Evolutionary conservation across 495 filamentous ascomycete genomes (phyloP), one percentile per base, ranked within the genome.

Genomic region (Chaetomium fimeti): DNA sequence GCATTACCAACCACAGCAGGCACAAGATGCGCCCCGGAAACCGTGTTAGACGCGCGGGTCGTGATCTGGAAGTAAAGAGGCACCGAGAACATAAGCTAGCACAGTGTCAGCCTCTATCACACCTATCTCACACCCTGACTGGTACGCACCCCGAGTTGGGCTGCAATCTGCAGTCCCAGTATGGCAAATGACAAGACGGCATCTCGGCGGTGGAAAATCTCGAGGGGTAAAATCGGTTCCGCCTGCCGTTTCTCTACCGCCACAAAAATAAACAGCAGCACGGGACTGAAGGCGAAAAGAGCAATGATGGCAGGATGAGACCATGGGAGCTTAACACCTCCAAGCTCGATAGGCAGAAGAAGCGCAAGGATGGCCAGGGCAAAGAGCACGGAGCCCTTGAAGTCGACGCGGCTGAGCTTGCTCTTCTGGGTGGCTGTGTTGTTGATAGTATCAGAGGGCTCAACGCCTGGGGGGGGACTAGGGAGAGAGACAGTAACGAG

Each of bases 21-120:
- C 42, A 89, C 74, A 0, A 91, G 76, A 68, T 89, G 85, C 0
- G 78, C 78, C 1, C 88, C 88, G 0, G 87, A 82, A 0, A 74
- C 69, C 1, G 86, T 84, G 58, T 82, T 81, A 11, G 84, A 85
- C 6, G 79, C 79, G 0, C 77, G 70, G 5, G 76, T 66, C 0
- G 86, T 88, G n/a, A 89, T 81, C 65, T 88, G 85, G 68, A 90
- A 90, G 70, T 90, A 91, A 0, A 91, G 74, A 0, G 88, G 88
- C 0, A 90, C 82, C n/a, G 77, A 75, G 49, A 80, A 81, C 81
- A 85, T 84, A 61, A 85, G 68, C 79, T 81, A n/a, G 15, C 25
- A 9, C 1, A 13, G 13, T 40, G 47, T 49, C 47, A 49, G 22
- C 16, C 12, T 57, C 62, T 28, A 32, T 3, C 24, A 4, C 22